Conservation (phyloP, 2,329 filamentous ascomycete species). For the Microascus cirrosus region DNA sequence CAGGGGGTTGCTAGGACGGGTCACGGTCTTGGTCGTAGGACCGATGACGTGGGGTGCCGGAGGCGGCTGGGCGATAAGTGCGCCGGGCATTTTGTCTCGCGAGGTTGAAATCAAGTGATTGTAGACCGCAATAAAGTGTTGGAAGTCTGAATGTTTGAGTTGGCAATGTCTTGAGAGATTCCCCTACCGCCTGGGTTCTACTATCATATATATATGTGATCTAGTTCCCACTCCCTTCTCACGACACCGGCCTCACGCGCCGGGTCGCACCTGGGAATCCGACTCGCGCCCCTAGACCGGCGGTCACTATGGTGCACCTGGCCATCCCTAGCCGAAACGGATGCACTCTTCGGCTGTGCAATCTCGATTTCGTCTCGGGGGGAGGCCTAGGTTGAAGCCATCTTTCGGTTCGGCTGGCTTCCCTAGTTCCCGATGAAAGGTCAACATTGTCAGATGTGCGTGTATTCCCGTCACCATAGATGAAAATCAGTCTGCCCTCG, state of each 20-base stretch:
- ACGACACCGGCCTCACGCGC: not conserved
- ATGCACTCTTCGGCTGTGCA: not conserved
- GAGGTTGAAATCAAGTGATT: not conserved
- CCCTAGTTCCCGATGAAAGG: not conserved
- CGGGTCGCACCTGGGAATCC: not conserved
- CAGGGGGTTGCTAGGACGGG: conserved; percentile 14
- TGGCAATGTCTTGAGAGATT: not conserved
- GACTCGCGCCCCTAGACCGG: not conserved
- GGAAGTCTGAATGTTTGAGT: not conserved
- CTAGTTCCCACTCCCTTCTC: not conserved
- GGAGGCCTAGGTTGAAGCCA: not conserved
- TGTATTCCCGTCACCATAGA: not conserved
- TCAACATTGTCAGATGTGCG: not conserved
- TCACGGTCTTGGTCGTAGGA: conserved; percentile 16
- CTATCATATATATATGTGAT: not conserved
- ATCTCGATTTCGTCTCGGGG: not conserved
- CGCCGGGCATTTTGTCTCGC: not conserved
- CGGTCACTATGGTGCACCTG: not conserved
- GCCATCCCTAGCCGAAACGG: not conserved
- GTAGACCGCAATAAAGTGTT: not conserved
- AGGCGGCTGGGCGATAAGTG: not conserved
- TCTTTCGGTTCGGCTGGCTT: not conserved
- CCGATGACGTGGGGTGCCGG: conserved; percentile 13
- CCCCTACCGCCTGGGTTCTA: not conserved
- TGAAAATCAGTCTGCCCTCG: not conserved